These are phyloP conservation scores for Mucor circinelloides DNA, from an alignment of 371 early-diverging fungal species.

Conservation along the genomic window DNA sequence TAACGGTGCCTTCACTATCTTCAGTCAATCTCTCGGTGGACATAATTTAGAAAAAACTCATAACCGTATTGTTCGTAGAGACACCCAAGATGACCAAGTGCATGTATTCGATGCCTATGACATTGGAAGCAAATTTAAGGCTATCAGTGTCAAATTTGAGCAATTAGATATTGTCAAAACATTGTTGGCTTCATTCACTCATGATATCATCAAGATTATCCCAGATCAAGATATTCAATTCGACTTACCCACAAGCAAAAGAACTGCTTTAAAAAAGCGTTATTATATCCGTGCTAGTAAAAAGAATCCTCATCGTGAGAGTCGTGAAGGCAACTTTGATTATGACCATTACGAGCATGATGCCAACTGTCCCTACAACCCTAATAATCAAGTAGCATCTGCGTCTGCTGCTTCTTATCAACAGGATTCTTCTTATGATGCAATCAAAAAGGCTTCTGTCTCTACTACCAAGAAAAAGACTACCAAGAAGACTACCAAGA, in stretches of 20 bases:
- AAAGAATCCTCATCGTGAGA: not conserved
- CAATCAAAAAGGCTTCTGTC: not conserved
- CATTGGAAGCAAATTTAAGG: conserved; percentile 36
- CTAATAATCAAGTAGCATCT: not conserved
- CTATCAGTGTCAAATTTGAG: conserved; percentile 35
- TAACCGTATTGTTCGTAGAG: conserved; percentile 22
- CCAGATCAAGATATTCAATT: conserved; percentile 46
- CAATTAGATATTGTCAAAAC: conserved; percentile 22
- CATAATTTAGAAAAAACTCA: conserved; percentile 12
- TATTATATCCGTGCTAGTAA: conserved; percentile 21
- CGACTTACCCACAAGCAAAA: conserved; percentile 27
- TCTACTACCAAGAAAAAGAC: conserved; percentile 10
- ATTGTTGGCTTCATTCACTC: conserved; percentile 6
- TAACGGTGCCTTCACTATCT: conserved; percentile 26
- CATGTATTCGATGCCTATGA: conserved; percentile 35
- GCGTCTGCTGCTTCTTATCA: conserved; percentile 4
- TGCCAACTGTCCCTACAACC: conserved; percentile 16
- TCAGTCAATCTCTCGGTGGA: conserved; percentile 11
- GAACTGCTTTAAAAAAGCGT: conserved; percentile 17
- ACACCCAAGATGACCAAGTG: conserved; percentile 23
- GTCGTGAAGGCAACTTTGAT: conserved; percentile 17
- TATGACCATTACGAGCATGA: conserved; percentile 19
- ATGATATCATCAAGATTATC: conserved; percentile 34
- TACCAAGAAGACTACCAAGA: conserved; percentile 1
- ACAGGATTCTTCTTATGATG: not conserved